Evolutionary conservation across 495 filamentous ascomycete genomes (phyloP).

Genomic region (Aspergillus homomorphus): DNA sequence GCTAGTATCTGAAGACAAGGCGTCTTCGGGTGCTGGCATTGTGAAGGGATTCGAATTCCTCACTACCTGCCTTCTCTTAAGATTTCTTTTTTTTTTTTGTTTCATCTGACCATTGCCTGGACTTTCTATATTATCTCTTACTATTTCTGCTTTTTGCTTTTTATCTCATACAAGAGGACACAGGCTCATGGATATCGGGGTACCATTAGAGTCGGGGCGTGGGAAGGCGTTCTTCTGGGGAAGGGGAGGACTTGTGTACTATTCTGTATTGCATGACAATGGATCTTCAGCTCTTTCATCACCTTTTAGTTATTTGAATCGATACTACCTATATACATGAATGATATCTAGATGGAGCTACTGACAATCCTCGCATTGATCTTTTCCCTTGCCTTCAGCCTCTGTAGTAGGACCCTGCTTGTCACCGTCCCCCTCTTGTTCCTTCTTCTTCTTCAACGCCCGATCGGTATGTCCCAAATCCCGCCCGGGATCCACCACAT

Average conservation of each 20-base stretch:
- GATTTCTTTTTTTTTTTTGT: background rate
- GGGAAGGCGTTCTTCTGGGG: background rate
- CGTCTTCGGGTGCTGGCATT: background rate
- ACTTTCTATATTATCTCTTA: background rate
- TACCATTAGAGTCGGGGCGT: conserved; percentile 9
- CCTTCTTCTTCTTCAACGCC: conserved; percentile 22
- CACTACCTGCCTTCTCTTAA: conserved; percentile 7
- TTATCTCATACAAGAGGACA: background rate
- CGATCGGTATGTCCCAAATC: conserved; percentile 82
- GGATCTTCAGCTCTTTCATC: conserved; percentile 9
- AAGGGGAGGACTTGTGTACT: background rate
- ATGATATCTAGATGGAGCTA: conserved; percentile 16
- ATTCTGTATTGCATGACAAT: conserved; percentile 19
- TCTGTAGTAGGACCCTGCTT: background rate
- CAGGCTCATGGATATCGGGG: background rate
- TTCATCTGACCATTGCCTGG: conserved; percentile 4
- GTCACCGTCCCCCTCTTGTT: background rate
- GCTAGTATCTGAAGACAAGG: background rate
- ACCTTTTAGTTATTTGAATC: background rate
- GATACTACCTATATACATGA: background rate
- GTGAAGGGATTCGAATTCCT: background rate
- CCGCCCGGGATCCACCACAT: conserved; percentile 73
- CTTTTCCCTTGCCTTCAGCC: conserved; percentile 11
- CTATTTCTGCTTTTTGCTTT: background rate
- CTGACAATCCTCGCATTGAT: conserved; percentile 48